Evolutionary conservation across 257 asterid species (phyloP).

Genomic region (Capsicum rhomboideum): DNA sequence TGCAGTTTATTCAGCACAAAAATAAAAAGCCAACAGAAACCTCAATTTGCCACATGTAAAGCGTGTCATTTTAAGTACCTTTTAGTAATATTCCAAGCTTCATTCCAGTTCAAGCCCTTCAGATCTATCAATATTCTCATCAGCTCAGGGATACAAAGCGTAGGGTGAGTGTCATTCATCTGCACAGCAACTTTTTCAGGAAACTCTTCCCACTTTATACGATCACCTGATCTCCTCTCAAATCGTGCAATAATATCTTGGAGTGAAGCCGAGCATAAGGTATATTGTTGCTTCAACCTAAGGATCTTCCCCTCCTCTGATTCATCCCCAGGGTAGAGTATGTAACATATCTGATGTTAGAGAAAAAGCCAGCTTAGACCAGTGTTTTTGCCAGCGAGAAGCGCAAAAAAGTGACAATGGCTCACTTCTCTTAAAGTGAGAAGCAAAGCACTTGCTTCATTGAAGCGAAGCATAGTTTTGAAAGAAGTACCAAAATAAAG

Average conservation of each 20-base stretch:
- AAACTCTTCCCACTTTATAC: constrained; percentile 61
- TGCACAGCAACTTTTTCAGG: constrained; percentile 91
- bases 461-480: background rate
- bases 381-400: background rate
- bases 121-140: constrained; percentile 77
- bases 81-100: constrained; percentile 75
- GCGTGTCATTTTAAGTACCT: constrained; percentile 29
- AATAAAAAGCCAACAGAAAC: background rate
- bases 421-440: background rate
- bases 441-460: background rate
- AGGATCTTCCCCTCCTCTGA: constrained; percentile 66
- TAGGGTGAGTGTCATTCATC: constrained; percentile 93
- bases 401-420: background rate
- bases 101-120: constrained; percentile 71
- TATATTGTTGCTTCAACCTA: constrained; percentile 76
- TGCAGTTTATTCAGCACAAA: background rate
- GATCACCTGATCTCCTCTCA: constrained; percentile 64
- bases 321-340: constrained; percentile 85
- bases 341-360: constrained; percentile 55
- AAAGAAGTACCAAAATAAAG: background rate
- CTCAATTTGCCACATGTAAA: background rate
- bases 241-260: constrained; percentile 76
- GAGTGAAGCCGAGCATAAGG: constrained; percentile 85
- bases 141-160: constrained; percentile 79
- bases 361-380: constrained; percentile 3